Evolutionary conservation across 2,329 filamentous ascomycete genomes (phyloP).

Genomic region (Pezicula carpinea): DNA sequence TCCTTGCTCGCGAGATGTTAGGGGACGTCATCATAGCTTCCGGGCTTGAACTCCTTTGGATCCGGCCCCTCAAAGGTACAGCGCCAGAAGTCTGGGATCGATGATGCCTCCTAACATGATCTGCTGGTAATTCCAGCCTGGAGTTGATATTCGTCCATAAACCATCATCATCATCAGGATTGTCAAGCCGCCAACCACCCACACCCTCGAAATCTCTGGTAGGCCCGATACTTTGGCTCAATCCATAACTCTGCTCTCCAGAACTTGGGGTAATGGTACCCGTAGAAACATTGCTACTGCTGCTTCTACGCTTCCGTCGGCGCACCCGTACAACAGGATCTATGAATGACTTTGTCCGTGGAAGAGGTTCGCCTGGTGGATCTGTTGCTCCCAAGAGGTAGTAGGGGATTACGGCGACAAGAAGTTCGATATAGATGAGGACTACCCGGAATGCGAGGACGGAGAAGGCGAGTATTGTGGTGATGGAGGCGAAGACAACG

Average conservation of each 20-base stretch:
- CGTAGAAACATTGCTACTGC: constrained; percentile 28
- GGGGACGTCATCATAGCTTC: constrained; percentile 32
- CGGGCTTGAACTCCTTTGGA: constrained; percentile 23
- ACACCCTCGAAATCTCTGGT: constrained; percentile 56
- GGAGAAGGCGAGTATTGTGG: constrained; percentile 56
- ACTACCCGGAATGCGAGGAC: constrained; percentile 56
- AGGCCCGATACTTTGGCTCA: constrained; percentile 44
- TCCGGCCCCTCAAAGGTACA: constrained; percentile 14
- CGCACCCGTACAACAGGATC: constrained; percentile 5
- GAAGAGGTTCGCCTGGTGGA: neutral
- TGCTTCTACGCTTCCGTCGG: constrained; percentile 21
- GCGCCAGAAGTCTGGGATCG: constrained; percentile 31
- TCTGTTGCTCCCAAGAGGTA: constrained; percentile 36
- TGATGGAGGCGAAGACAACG: constrained; percentile 57
- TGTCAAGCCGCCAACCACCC: constrained; percentile 50
- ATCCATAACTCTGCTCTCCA: constrained; percentile 29
- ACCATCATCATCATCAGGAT: constrained; percentile 30
- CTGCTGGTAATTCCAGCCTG: constrained; percentile 42
- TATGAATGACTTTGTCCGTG: constrained; percentile 4
- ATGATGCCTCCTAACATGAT: constrained; percentile 38
- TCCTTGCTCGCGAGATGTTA: constrained; percentile 45
- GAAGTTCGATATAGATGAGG: constrained; percentile 60
- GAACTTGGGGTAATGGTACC: constrained; percentile 20
- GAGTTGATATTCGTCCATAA: constrained; percentile 50
- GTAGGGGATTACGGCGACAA: constrained; percentile 50